These are phyloP conservation scores for Penicillium sp. DNA, from an alignment of 2,329 filamentous ascomycete genomes.

Conservation along the genomic window DNA sequence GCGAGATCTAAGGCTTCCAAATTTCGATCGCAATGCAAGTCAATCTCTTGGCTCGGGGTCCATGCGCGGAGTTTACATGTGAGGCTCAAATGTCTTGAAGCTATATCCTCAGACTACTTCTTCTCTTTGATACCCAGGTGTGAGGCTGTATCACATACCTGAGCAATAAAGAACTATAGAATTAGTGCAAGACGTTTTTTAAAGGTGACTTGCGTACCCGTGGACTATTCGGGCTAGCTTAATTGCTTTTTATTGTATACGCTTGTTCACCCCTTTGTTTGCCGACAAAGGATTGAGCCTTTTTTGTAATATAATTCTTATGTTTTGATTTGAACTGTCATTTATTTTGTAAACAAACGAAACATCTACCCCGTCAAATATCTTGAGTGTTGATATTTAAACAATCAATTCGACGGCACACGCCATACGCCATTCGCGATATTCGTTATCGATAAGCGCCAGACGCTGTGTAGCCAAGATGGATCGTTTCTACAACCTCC, in stretches of 20 bases:
- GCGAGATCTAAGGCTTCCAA: background rate
- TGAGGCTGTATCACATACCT: too few species aligned
- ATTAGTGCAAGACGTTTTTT: too few species aligned
- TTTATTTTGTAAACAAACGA: too few species aligned
- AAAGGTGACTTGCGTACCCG: too few species aligned
- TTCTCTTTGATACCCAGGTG: too few species aligned
- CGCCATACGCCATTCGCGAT: background rate
- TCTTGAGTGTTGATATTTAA: slow-evolving; percentile 1
- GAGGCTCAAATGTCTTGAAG: background rate
- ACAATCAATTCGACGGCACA: slow-evolving; percentile 2
- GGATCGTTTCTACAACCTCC: slow-evolving; percentile 1
- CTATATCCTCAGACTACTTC: background rate
- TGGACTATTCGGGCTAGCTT: too few species aligned
- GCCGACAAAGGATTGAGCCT: too few species aligned
- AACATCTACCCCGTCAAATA: background rate
- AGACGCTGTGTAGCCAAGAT: slow-evolving; percentile 3
- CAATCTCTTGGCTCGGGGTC: slow-evolving; percentile 19
- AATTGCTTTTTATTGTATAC: too few species aligned
- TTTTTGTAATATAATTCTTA: too few species aligned
- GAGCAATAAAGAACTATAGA: too few species aligned
- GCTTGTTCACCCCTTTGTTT: too few species aligned
- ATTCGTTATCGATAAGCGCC: slow-evolving; percentile 25
- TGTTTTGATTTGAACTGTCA: too few species aligned
- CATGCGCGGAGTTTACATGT: slow-evolving; percentile 14
- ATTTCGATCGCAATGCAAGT: slow-evolving; percentile 13